Conservation (phyloP, 345 rosid genomes). For the Aquilaria malaccensis region DNA sequence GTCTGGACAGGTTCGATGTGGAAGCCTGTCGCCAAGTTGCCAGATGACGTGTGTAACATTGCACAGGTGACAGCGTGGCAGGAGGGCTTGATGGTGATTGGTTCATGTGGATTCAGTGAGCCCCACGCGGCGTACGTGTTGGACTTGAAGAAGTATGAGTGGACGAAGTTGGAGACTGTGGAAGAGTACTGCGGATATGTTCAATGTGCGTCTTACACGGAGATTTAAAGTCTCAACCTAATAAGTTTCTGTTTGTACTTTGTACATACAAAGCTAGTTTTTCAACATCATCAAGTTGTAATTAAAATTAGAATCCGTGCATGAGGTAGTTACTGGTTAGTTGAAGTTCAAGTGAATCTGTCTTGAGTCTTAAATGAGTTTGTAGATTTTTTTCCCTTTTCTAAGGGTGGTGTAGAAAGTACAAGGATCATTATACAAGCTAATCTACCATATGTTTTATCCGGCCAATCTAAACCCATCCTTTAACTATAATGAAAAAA, state of each 20-base stretch:
- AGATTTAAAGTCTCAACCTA: constrained; percentile 20
- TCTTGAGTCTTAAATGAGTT: too few species aligned
- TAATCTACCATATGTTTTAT: too few species aligned
- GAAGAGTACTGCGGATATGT: constrained; percentile 43
- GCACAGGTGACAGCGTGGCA: constrained; percentile 34
- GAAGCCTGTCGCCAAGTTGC: constrained; percentile 39
- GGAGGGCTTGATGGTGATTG: constrained; percentile 53
- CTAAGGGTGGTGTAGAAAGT: too few species aligned
- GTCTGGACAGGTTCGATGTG: constrained; percentile 22
- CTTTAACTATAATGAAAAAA: too few species aligned
- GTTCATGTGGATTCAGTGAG: constrained; percentile 26
- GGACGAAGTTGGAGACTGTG: constrained; percentile 37
- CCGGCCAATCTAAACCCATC: too few species aligned
- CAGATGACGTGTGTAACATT: constrained; percentile 35
- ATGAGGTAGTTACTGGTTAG: too few species aligned
- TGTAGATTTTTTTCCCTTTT: too few species aligned
- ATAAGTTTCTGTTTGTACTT: neutral
- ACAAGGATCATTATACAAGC: too few species aligned
- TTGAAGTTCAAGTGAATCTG: too few species aligned
- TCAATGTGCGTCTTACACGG: constrained; percentile 56
- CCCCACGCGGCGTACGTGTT: constrained; percentile 26
- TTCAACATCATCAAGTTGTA: too few species aligned
- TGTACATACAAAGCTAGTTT: too few species aligned
- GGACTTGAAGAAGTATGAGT: constrained; percentile 25
- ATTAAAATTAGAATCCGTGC: too few species aligned